Evolutionary conservation across 208 protist species (phyloP).

Genomic region (Trypanosomatidae sp.): DNA sequence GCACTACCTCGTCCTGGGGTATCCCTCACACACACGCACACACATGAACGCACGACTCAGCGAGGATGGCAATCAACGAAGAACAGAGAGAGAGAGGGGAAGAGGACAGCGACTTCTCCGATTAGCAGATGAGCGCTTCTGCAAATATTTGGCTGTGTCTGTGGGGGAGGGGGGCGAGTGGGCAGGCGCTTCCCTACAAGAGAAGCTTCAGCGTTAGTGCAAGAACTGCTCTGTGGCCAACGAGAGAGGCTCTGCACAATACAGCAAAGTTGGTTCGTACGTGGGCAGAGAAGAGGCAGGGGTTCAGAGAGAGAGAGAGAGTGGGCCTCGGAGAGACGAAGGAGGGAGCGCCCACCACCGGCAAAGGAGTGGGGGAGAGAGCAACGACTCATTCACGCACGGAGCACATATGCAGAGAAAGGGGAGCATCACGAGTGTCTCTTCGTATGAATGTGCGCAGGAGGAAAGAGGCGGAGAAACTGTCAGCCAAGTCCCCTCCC

Average conservation of each 20-base stretch:
- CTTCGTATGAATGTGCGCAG: neutral
- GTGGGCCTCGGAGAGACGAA: neutral
- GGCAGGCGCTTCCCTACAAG: neutral
- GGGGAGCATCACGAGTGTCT: neutral
- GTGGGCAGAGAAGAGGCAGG: neutral
- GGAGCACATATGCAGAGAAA: neutral
- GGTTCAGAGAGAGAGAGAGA: neutral
- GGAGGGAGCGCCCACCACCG: neutral
- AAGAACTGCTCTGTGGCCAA: neutral
- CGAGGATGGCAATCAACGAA: neutral
- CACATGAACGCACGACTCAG: neutral
- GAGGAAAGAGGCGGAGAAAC: neutral
- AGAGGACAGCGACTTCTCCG: neutral
- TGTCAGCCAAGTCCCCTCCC: no score
- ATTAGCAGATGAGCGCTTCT: neutral
- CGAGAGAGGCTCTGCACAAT: neutral
- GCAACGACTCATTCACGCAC: no score
- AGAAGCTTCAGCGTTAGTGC: neutral
- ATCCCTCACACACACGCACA: conserved; percentile 3
- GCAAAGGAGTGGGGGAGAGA: neutral
- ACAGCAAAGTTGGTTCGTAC: neutral
- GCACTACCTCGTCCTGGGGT: neutral
- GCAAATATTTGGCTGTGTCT: neutral
- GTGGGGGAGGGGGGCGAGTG: neutral
- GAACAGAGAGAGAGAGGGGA: neutral